Percentiles rank a stretch among this genome's conserved stretches.
These are phyloP conservation scores for Purshia tridentata DNA, from an alignment of 306 rosid genomes.

Conservation along the genomic window DNA sequence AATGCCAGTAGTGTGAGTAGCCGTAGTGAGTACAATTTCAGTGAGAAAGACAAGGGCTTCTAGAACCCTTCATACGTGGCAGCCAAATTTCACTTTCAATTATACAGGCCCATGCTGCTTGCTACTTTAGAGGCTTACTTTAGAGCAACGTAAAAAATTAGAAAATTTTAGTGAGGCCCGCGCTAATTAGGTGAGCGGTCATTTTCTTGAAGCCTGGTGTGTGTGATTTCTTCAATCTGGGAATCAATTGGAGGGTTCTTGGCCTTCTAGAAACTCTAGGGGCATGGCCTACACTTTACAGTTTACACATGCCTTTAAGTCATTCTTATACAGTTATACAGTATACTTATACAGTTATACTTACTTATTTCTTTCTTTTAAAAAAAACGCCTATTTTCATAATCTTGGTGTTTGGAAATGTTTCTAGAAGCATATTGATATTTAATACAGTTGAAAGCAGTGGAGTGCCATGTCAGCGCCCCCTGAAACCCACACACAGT, in stretches of 20 bases:
- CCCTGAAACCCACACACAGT: slow-evolving; percentile 9
- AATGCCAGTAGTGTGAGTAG: neutral
- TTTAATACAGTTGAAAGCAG: neutral
- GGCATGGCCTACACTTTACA: no score
- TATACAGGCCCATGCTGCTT: neutral
- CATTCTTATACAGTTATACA: no score
- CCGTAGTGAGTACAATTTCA: neutral
- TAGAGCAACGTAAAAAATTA: neutral
- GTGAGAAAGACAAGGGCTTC: slow-evolving; percentile 3
- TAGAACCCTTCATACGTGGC: slow-evolving; percentile 15
- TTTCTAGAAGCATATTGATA: neutral
- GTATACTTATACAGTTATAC: no score
- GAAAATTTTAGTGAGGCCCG: neutral
- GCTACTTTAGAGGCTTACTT: neutral
- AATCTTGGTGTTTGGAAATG: neutral
- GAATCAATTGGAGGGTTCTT: neutral
- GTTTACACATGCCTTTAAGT: no score
- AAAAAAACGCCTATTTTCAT: neutral
- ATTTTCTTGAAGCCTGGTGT: neutral
- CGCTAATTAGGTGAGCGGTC: slow-evolving; percentile 6
- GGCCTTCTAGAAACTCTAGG: neutral
- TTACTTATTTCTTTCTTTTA: neutral
- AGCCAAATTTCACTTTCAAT: neutral
- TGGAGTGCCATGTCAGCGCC: slow-evolving; percentile 15
- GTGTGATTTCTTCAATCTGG: slow-evolving; percentile 7